Conservation (phyloP, 768 basidiomycete genomes). For the Amanita thiersii region DNA sequence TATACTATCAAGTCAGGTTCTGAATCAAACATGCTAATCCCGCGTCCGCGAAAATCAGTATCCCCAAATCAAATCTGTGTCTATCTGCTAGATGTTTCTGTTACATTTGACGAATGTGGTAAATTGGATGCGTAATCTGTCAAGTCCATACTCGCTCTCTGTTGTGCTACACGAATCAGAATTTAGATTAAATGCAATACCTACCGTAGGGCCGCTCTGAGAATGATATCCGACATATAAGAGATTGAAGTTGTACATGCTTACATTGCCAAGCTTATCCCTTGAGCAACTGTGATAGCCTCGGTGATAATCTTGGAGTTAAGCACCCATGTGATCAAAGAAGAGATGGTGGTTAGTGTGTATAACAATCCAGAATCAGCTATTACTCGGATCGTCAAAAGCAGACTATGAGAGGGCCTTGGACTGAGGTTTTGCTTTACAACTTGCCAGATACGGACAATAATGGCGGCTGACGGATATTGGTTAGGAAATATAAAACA, state of each 20-base stretch:
- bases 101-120: no score
- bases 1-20: no score
- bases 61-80: no score
- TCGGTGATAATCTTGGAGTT: neutral
- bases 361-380: neutral
- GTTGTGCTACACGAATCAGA: neutral
- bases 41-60: no score
- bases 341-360: neutral
- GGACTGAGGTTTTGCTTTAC: neutral
- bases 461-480: neutral
- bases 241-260: neutral
- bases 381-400: neutral
- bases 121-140: no score
- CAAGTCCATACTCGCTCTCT: no score
- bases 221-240: neutral
- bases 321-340: neutral
- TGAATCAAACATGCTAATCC: no score
- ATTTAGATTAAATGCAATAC: slow-evolving; percentile 1
- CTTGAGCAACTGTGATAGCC: neutral
- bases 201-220: neutral
- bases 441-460: neutral
- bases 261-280: neutral
- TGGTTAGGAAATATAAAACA: neutral
- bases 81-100: no score
- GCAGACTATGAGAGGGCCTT: neutral